Evolutionary conservation across 2,329 filamentous ascomycete genomes (phyloP).

Genomic region (Trichoderma lentiforme): DNA sequence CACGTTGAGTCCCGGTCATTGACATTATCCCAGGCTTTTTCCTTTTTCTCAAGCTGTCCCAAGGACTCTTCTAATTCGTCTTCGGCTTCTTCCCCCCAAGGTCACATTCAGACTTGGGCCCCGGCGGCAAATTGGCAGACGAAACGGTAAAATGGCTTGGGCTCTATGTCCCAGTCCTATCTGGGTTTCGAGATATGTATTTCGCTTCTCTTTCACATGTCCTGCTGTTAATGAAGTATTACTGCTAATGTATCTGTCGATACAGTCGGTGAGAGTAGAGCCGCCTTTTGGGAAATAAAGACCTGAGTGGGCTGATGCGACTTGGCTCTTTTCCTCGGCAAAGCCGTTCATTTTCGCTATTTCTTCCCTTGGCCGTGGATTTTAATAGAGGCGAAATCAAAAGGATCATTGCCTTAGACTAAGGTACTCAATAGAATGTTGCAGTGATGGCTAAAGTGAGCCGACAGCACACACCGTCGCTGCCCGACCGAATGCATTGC

Average conservation of each 20-base stretch:
- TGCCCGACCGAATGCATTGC: not conserved
- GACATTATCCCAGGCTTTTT: not conserved
- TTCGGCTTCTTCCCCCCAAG: not conserved
- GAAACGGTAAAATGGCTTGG: not conserved
- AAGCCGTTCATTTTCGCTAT: not conserved
- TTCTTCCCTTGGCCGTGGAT: not conserved
- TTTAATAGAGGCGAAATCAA: not conserved
- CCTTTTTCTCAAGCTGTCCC: not conserved
- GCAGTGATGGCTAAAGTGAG: not conserved
- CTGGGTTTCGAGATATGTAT: not conserved
- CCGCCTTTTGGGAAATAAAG: not conserved
- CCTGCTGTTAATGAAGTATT: not conserved
- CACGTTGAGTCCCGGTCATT: not conserved
- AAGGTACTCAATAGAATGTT: not conserved
- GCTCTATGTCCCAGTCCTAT: not conserved
- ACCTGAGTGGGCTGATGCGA: not conserved
- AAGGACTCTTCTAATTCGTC: not conserved
- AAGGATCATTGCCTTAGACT: not conserved
- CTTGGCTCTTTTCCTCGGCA: not conserved
- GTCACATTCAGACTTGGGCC: not conserved
- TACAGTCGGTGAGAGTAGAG: not conserved
- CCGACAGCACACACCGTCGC: not conserved
- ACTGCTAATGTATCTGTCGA: not conserved
- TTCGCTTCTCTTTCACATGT: not conserved
- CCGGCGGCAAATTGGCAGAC: not conserved